Base-by-base conservation (phyloP, 306 rosid species). In the Mimosa bimucronata region DNA sequence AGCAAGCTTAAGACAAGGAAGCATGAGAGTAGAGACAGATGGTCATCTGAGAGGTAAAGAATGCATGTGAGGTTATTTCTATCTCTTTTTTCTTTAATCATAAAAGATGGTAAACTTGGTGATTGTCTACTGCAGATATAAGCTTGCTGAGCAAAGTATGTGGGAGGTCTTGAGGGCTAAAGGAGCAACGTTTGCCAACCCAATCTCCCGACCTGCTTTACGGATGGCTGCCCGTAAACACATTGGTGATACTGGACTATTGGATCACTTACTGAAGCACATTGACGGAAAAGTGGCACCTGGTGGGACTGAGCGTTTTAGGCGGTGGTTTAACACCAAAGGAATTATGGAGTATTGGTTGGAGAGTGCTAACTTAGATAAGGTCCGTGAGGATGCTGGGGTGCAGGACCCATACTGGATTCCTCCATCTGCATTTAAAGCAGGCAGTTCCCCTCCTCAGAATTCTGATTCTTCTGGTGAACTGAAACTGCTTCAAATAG, bases 341-440 rank as follows among this genome's bases (percentile, higher is more conserved):
- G 98, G 98, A 68, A 44, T 83, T 45, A 94, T 94, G 98, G 97
- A 94, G 88, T 94, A 94, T 77, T 94, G 98, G 98, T 83, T 92
- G 87, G 98, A 94, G 91, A 86, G 86, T 79, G 94, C 91, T 57
- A 94, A 90, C 48, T 85, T 94, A 79, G 87, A 55, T 45, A 62
- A 83, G 38, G 69, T 89, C 42, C 92, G 97, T 53, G 82, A 80
- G 80, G 90, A 89, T 29, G 92, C 91, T 50, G 96, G 96, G 82
- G 94, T 91, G 83, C 85, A 76, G 65, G 95, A 94, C 81, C 90
- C 97, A 16, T 94, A 70, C 82, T 92, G 97, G 97, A 44, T 86
- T 84, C 96, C 97, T 12, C 89, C 87, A 12, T 74, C 85, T 70
- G 41, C 85, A 46, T 37, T 10, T 66, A 66, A 70, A 83, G 77